phyloP scores from a whole-genome alignment of 257 asterid species.

The Handroanthus guayacan region DNA sequence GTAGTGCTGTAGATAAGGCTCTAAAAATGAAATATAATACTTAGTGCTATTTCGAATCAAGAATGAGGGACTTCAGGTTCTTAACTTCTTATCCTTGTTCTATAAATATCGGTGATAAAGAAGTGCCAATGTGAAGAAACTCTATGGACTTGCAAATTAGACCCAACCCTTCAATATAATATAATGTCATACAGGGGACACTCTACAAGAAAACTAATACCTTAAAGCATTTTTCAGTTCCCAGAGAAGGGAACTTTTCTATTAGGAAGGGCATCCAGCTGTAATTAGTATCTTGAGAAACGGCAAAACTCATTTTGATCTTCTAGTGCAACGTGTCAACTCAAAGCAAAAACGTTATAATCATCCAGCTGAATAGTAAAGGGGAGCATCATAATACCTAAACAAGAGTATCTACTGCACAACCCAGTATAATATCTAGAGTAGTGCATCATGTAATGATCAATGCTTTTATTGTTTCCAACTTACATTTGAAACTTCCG shows the following conservation, averaged over 20 bases:
- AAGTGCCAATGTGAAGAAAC: no score
- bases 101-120: no score
- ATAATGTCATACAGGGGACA: neutral
- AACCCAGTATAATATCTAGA: neutral
- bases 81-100: neutral
- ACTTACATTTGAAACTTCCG: neutral
- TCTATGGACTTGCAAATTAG: neutral
- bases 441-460: no score
- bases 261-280: neutral
- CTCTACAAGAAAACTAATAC: neutral
- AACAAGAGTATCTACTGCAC: neutral
- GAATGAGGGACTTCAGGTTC: neutral
- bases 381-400: neutral
- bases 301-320: neutral
- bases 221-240: no score
- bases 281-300: no score
- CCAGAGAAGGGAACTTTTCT: neutral
- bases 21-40: neutral
- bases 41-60: neutral
- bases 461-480: neutral
- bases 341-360: neutral
- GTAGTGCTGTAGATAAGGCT: neutral
- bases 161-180: neutral
- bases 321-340: neutral
- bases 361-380: neutral